These are phyloP conservation scores for Nakaseomyces glabratus DNA, from an alignment of 1,139 yeast species.

Conservation along the genomic window DNA sequence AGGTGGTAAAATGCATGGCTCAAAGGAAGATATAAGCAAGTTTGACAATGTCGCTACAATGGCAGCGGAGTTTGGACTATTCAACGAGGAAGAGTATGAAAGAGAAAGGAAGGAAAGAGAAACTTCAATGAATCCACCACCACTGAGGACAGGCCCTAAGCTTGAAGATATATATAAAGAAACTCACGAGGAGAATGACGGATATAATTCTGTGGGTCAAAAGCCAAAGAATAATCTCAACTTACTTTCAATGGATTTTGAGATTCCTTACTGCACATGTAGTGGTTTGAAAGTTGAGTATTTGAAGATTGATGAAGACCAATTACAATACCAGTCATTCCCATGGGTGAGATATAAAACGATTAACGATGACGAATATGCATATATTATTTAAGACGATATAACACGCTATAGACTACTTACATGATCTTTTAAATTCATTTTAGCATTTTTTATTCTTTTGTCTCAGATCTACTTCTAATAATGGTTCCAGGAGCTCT, in stretches of 20 bases:
- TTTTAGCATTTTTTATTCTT: too few species aligned
- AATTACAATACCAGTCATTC: conserved; percentile 61
- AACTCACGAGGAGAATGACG: conserved; percentile 36
- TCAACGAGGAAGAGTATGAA: conserved; percentile 43
- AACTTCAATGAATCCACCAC: conserved; percentile 37
- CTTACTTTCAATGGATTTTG: conserved; percentile 49
- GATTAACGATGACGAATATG: conserved; percentile 39
- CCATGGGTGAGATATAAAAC: conserved; percentile 77
- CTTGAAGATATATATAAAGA: conserved; percentile 31
- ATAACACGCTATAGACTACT: neutral
- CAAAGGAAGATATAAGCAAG: conserved; percentile 1
- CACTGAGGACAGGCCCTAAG: conserved; percentile 31
- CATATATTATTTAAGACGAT: conserved; percentile 18
- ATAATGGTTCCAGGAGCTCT: too few species aligned
- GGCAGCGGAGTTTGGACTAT: conserved; percentile 55
- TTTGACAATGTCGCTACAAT: conserved; percentile 40
- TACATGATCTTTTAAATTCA: too few species aligned
- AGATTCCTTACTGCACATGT: conserved; percentile 59
- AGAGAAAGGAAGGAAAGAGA: conserved; percentile 41
- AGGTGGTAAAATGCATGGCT: conserved; percentile 37
- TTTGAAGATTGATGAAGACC: conserved; percentile 59
- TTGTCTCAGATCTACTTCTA: too few species aligned
- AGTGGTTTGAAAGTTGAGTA: conserved; percentile 68
- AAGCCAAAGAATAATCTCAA: conserved; percentile 29
- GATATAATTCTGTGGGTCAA: conserved; percentile 27